Conservation (phyloP, 2,329 filamentous ascomycete species). For the Fusarium buxicola region DNA sequence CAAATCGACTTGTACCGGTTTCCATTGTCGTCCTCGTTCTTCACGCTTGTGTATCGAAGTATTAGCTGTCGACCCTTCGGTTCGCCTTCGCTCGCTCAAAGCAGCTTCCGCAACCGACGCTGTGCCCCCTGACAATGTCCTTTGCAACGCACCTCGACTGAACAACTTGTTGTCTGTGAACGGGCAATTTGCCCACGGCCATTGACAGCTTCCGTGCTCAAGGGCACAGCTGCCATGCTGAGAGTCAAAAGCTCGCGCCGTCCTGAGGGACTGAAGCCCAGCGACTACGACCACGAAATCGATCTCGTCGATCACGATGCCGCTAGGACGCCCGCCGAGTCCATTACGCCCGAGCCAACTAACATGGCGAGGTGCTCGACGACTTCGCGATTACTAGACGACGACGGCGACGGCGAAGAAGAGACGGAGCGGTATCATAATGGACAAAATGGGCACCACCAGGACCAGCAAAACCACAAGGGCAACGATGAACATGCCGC, state of each 20-base stretch:
- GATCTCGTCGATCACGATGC: slow-evolving; percentile 69
- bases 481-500: slow-evolving; percentile 9
- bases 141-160: slow-evolving; percentile 19
- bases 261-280: slow-evolving; percentile 64
- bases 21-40: neutral
- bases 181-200: slow-evolving; percentile 25
- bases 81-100: slow-evolving; percentile 6
- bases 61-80: neutral
- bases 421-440: slow-evolving; percentile 9
- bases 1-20: neutral
- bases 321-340: slow-evolving; percentile 38
- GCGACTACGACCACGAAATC: slow-evolving; percentile 79
- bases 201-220: slow-evolving; percentile 34
- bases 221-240: slow-evolving; percentile 44
- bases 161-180: slow-evolving; percentile 17
- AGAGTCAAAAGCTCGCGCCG: slow-evolving; percentile 65
- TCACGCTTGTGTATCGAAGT: neutral
- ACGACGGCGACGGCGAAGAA: slow-evolving; percentile 33
- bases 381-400: slow-evolving; percentile 40
- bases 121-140: slow-evolving; percentile 27
- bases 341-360: slow-evolving; percentile 35
- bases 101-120: slow-evolving; percentile 5
- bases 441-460: slow-evolving; percentile 11
- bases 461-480: slow-evolving; percentile 21
- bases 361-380: slow-evolving; percentile 38